Base-by-base conservation (phyloP, 2,329 filamentous ascomycete species). In the Teratosphaeria epicoccoides region DNA sequence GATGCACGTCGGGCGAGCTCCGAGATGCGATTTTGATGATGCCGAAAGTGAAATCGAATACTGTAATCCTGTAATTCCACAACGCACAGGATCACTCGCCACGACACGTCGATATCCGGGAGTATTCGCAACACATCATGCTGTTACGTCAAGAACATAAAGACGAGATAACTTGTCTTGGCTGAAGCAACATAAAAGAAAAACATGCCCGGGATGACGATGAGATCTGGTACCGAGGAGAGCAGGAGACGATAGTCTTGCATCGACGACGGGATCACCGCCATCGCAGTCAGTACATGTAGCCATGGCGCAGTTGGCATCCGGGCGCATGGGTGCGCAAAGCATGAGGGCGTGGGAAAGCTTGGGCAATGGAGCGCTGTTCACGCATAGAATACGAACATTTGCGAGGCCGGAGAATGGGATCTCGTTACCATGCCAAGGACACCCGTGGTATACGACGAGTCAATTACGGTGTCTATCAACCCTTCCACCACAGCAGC, bases 341-440 rank as follows among this genome's bases (percentile, higher is more conserved):
- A 55, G 33, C 6, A 20, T 40, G 33, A 20, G 57, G 47, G 64
- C 65, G 11, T 68, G 65, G 65, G 58, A 66, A 44, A 65, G 65
- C 49, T 33, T 64, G 26, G 65, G 65, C 11, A 66, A 63, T 40
- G 65, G 65, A 43, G 62, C 65, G n/a, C 55, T 66, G 17, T 65
- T 66, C 52, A 66, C 60, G 10, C 61, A 60, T 25, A 66, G 63
- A 64, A 65, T 65, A 66, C 54, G 51, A 46, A 43, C 24, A 44
- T 24, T 28, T 14, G 26, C 43, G 24, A 14, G 14, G 9, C 12
- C 17, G 22, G 46, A 47, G 10, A 33, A 20, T 11, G 7, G 37
- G 23, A 40, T 47, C 26, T 11, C 6, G 25, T 14, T 46, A 22
- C 24, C n/a, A 5, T 40, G 33, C 33, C 33, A 40, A 17, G 33